These are phyloP conservation scores for Rhynchospora pubera DNA, from an alignment of 176 grass and related monocot genomes.

Conservation along the genomic window DNA sequence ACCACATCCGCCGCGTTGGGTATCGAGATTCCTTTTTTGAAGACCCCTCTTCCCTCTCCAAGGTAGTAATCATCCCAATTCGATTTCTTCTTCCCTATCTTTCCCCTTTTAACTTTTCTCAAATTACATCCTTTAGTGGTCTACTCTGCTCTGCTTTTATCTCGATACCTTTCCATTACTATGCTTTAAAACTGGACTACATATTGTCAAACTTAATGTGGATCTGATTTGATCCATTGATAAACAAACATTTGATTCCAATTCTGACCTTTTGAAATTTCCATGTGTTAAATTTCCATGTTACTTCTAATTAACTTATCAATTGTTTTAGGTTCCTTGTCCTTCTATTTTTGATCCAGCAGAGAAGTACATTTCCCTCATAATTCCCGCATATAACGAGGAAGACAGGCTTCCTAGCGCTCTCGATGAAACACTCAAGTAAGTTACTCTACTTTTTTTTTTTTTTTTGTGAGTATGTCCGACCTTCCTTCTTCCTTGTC, in stretches of 20 bases:
- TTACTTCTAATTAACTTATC: background rate
- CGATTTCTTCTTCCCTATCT: too few species aligned
- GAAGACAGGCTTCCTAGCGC: slow-evolving; percentile 61
- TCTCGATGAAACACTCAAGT: slow-evolving; percentile 72
- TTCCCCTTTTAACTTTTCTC: too few species aligned
- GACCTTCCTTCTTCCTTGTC: background rate
- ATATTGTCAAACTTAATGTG: too few species aligned
- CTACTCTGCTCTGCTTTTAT: too few species aligned
- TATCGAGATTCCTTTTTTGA: slow-evolving; percentile 69
- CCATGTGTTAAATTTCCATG: too few species aligned
- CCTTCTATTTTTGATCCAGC: slow-evolving; percentile 74
- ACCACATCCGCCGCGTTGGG: slow-evolving; percentile 76
- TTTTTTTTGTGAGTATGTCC: too few species aligned
- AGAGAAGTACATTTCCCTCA: slow-evolving; percentile 81
- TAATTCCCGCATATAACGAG: slow-evolving; percentile 85
- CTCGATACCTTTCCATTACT: background rate
- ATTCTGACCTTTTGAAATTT: background rate
- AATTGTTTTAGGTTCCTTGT: slow-evolving; percentile 52
- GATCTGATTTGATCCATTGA: too few species aligned
- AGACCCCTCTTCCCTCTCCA: slow-evolving; percentile 84
- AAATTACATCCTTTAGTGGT: too few species aligned
- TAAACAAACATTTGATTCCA: background rate
- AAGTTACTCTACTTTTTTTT: slow-evolving; percentile 13
- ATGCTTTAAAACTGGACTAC: background rate
- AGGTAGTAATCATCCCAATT: slow-evolving; percentile 30